Base-by-base conservation (phyloP, 495 filamentous ascomycete species). In the Articulospora tetracladia region DNA sequence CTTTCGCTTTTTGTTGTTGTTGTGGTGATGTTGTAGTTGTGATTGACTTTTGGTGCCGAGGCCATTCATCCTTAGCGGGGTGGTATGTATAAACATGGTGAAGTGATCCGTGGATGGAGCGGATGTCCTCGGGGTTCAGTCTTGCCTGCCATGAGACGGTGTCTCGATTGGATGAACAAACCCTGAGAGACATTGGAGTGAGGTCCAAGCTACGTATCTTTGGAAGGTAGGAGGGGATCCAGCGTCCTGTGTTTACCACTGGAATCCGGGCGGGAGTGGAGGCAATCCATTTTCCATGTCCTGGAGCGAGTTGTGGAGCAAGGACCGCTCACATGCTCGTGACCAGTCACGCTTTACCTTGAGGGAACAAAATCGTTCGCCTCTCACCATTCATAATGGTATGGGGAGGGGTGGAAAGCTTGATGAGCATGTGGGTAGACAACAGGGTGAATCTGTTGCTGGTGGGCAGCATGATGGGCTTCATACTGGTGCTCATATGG, bases 401-500 rank as follows among this genome's bases (percentile, higher is more conserved):
- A 59, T 48, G 50, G 22, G 53, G 59, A 55, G 44, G 50, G 28
- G 17, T 53, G 58, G 49, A 58, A 22, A 32, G 50, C 17, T 44
- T 20, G 56, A 27, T 64, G 61, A 28, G 34, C 7, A 52, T 56
- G 55, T 28, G 41, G 41, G 52, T 55, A 55, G 19, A 44, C 52
- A 34, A 53, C 50, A 61, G 52, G 49, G 30, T 55, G 32, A 24
- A 58, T 44, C 20, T 58, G 55, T 20, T 55, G 50, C 8, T 55
- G n/a, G n/a, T n/a, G 60, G 12, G 50, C 39, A 44, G 25, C 25
- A 62, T 57, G 53, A 47, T 34, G 19, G 10, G 17, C 34, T 30
- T 62, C 60, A 59, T 58, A 63, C 20, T 53, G 60, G 32, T 64
- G 61, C 61, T 64, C 61, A 59, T 62, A 62, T 19, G 50, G 34